phyloP scores from a whole-genome alignment of 2,329 filamentous ascomycete genomes.

The Stylonectria norvegica region DNA sequence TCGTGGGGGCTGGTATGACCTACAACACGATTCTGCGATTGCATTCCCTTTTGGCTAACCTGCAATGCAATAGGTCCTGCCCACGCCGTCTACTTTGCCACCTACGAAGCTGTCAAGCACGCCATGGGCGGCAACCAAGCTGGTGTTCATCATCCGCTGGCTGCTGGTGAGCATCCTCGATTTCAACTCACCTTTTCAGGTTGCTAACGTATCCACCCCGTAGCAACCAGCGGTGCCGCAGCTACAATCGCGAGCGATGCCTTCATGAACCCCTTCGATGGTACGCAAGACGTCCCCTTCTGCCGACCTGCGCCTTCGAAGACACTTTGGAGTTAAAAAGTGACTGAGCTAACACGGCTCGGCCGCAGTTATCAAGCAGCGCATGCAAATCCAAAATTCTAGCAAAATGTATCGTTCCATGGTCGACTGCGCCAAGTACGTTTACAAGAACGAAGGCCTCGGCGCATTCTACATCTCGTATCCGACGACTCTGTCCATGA shows the following conservation, averaged over 20 bases:
- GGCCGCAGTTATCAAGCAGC: slow-evolving; percentile 87
- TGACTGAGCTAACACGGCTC: background rate
- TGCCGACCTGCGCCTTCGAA: slow-evolving; percentile 4
- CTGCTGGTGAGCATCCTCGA: slow-evolving; percentile 64
- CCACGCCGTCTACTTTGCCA: slow-evolving; percentile 97
- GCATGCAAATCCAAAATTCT: slow-evolving; percentile 98
- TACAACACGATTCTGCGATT: background rate
- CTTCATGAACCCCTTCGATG: slow-evolving; percentile 98
- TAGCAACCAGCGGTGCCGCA: slow-evolving; percentile 87
- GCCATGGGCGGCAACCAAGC: slow-evolving; percentile 87
- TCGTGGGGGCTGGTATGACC: slow-evolving; percentile 81
- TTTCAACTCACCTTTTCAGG: background rate
- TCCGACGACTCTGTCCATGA: slow-evolving; percentile 97
- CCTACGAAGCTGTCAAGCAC: slow-evolving; percentile 96
- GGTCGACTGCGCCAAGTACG: slow-evolving; percentile 78
- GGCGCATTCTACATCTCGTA: slow-evolving; percentile 97
- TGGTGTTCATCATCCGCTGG: slow-evolving; percentile 86
- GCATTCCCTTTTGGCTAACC: slow-evolving; percentile 16
- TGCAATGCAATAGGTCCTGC: slow-evolving; percentile 68
- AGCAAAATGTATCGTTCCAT: slow-evolving; percentile 80
- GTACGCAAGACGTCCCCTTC: slow-evolving; percentile 47
- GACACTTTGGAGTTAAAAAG: background rate
- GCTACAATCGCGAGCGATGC: slow-evolving; percentile 97
- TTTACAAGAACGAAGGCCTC: slow-evolving; percentile 84
- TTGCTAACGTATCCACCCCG: slow-evolving; percentile 10